Conservation (phyloP, 768 basidiomycete genomes). For the Boletellus sp. region DNA sequence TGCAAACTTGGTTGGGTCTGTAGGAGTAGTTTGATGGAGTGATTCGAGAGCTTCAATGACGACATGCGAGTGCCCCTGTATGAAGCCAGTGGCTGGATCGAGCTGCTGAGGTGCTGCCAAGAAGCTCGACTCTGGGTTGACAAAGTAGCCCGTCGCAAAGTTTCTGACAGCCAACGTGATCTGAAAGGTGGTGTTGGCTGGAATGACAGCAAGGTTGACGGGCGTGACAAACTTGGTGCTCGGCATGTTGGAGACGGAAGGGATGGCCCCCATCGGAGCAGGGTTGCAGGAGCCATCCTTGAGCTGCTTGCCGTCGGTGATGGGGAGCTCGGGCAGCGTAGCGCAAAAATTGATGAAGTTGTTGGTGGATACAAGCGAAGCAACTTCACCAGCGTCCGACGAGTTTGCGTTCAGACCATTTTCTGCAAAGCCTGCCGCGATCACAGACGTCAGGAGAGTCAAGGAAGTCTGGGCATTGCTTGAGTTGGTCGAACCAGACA, state of each 20-base stretch:
- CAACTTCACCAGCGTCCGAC: constrained; percentile 43
- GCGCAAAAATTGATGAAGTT: constrained; percentile 74
- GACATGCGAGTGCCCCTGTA: constrained; percentile 62
- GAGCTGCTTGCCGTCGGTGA: constrained; percentile 61
- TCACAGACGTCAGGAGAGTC: constrained; percentile 45
- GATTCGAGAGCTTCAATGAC: constrained; percentile 52
- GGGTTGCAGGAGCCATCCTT: constrained; percentile 55
- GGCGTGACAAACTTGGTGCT: constrained; percentile 51
- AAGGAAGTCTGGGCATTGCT: constrained; percentile 23
- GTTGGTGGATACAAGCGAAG: constrained; percentile 60
- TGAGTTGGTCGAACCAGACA: constrained; percentile 17
- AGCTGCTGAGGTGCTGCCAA: constrained; percentile 54
- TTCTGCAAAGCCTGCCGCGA: constrained; percentile 53
- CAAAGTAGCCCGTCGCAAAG: constrained; percentile 54
- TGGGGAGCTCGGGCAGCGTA: constrained; percentile 42
- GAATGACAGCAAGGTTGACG: constrained; percentile 39
- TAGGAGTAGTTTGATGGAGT: constrained; percentile 46
- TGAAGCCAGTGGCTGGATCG: constrained; percentile 40
- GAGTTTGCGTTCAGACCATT: constrained; percentile 39
- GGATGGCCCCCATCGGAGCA: constrained; percentile 58
- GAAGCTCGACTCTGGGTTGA: constrained; percentile 51
- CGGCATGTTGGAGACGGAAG: constrained; percentile 48
- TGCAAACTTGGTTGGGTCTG: constrained; percentile 48
- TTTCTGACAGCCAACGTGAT: constrained; percentile 46
- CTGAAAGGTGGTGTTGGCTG: constrained; percentile 48